phyloP scores from a whole-genome alignment of 1,139 yeast species.

The Kodamaea suecica region DNA sequence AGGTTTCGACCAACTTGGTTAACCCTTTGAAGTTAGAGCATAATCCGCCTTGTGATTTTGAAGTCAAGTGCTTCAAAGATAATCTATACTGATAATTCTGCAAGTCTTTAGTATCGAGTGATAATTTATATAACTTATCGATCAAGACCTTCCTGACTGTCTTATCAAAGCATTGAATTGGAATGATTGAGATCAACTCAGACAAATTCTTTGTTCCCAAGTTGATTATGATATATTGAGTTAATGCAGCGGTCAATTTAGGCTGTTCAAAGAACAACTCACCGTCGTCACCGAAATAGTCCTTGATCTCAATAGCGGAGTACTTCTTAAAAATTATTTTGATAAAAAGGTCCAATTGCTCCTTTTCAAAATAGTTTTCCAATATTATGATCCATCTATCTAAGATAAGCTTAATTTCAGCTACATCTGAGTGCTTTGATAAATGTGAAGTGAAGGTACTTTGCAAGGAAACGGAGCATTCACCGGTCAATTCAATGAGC shows the following conservation, averaged over 20 bases:
- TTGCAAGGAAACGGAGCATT: conserved; percentile 10
- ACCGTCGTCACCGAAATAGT: conserved; percentile 17
- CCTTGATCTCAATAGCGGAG: conserved; percentile 12
- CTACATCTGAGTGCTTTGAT: conserved; percentile 4
- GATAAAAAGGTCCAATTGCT: conserved; percentile 16
- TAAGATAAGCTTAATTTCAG: conserved; percentile 28
- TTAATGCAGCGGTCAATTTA: conserved; percentile 25
- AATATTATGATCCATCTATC: conserved; percentile 58
- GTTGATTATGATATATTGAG: conserved; percentile 16
- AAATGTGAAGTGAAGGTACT: conserved; percentile 27
- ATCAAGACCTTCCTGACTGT: conserved; percentile 36
- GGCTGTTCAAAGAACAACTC: conserved; percentile 46
- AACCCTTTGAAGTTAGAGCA: conserved; percentile 33
- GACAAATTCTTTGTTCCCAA: conserved; percentile 4
- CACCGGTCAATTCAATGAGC: conserved; percentile 42
- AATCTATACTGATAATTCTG: conserved; percentile 13
- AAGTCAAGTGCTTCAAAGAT: conserved; percentile 35
- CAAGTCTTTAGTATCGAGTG: conserved; percentile 7
- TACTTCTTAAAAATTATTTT: conserved; percentile 10
- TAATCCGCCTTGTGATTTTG: conserved; percentile 37
- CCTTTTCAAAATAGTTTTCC: conserved; percentile 29
- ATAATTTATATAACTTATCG: conserved; percentile 25
- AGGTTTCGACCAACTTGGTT: conserved; percentile 18
- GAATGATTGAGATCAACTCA: conserved; percentile 22
- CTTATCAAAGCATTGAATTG: conserved; percentile 50